These are phyloP conservation scores for Penicillium riverlandense DNA, from an alignment of 495 filamentous ascomycete species.

Conservation along the genomic window DNA sequence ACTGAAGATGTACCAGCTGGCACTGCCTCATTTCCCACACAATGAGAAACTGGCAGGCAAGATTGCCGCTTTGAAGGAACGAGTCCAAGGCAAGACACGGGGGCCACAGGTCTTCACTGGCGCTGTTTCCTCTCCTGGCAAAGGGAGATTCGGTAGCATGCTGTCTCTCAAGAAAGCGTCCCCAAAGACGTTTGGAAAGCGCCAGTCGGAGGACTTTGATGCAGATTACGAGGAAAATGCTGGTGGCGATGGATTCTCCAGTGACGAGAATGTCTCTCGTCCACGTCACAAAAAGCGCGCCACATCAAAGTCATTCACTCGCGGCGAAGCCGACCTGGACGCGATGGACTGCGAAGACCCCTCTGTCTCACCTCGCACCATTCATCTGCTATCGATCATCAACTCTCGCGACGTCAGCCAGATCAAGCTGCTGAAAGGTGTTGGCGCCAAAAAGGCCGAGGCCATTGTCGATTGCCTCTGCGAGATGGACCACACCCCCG, in stretches of 20 bases:
- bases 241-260: constrained; percentile 12
- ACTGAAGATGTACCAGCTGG: constrained; percentile 79
- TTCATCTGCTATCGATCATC: constrained; percentile 70
- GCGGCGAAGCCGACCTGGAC: constrained; percentile 12
- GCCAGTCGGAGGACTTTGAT: constrained; percentile 26
- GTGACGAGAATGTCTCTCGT: constrained; percentile 29
- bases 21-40: constrained; percentile 76
- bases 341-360: constrained; percentile 22
- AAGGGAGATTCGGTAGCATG: constrained; percentile 30
- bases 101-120: constrained; percentile 2
- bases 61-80: constrained; percentile 62
- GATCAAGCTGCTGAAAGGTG: constrained; percentile 61
- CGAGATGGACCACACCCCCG: constrained; percentile 32
- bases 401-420: constrained; percentile 71
- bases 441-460: constrained; percentile 49
- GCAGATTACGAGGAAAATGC: constrained; percentile 25
- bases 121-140: constrained; percentile 10
- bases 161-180: constrained; percentile 32
- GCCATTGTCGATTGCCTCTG: constrained; percentile 46
- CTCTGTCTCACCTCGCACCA: constrained; percentile 57
- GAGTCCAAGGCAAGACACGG: constrained; percentile 35
- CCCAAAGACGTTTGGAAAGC: constrained; percentile 21
- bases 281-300: constrained; percentile 34
- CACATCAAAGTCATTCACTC: constrained; percentile 20
- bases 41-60: constrained; percentile 75